Evolutionary conservation across 2,329 filamentous ascomycete species (phyloP), one percentile per base, ranked within the genome.

Genomic region (Xenosphaeropsis pyriputrescens): DNA sequence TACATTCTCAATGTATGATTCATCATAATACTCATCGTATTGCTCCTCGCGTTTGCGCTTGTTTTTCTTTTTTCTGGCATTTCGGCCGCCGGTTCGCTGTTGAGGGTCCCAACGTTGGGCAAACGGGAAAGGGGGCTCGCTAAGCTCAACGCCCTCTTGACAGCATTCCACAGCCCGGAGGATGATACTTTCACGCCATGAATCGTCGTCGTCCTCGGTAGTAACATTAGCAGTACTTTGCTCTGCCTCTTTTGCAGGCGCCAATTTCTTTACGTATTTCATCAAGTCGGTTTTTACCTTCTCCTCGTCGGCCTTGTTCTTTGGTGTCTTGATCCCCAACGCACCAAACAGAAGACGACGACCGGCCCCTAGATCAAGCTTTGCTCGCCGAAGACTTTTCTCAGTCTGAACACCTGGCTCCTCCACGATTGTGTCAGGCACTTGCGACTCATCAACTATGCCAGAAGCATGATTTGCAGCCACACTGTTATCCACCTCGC

Each of bases 121-220:
- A 55, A 95, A 95, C 0, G 88, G 88, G 51, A 93, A 95, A 0
- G 88, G 84, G 0, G 89, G 88, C 26, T 83, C 70, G 38, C 72
- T 81, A 34, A 93, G 64, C 22, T 70, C 61, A 30, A 85, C 61
- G 5, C 67, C 70, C 19, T 82, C 70, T n/a, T 82, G 68, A 43
- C 76, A 74, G 57, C 88, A 95, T 55, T 96, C 89, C 1, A 93
- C 83, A 16, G 85, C 88, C 17, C 72, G 70, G 43, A 93, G 75
- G 9, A 64, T 69, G 42, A 95, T 78, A 46, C 76, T 85, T 4
- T 72, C 62, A 46, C 73, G 73, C 88, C 88, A 95, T 16, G 72
- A 67, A 19, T 81, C 68, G 33, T 74, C 66, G 33, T 70, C 61
- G 18, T 61, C 56, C 13, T 60, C 55, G 6, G 48, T 40, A n/a